These are phyloP conservation scores for Parathielavia appendiculata DNA, from an alignment of 495 filamentous ascomycete species.

Conservation along the genomic window DNA sequence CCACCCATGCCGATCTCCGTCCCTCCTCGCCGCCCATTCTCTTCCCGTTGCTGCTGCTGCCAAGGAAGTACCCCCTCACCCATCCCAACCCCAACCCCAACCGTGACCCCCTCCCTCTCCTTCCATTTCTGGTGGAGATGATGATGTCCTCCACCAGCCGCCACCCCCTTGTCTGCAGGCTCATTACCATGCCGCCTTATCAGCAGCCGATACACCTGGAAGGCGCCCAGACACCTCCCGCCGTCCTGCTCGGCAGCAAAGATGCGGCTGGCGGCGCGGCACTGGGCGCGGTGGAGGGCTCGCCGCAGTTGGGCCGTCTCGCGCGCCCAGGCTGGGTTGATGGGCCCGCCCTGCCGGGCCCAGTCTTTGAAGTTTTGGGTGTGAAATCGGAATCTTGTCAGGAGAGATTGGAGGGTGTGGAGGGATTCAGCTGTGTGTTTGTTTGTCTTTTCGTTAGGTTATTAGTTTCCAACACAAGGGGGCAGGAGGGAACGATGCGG, in stretches of 20 bases:
- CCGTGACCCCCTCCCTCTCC: too few relatives aligned
- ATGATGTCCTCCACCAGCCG: not conserved
- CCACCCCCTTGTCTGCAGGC: not conserved
- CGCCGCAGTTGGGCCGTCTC: constrained; percentile 37
- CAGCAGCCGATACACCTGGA: constrained; percentile 40
- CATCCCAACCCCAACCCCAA: too few relatives aligned
- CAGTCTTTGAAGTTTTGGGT: constrained; percentile 41
- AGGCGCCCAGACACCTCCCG: constrained; percentile 41
- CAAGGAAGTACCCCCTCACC: constrained; percentile 13
- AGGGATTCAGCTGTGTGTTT: constrained; percentile 36
- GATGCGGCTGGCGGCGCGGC: constrained; percentile 43
- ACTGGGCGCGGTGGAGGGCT: constrained; percentile 45
- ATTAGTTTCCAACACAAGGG: too few relatives aligned
- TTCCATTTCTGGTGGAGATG: not conserved
- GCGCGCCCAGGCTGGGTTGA: constrained; percentile 42
- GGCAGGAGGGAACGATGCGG: too few relatives aligned
- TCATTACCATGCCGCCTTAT: constrained; percentile 21
- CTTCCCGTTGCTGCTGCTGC: constrained; percentile 21
- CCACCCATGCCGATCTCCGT: constrained; percentile 1
- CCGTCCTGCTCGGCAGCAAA: constrained; percentile 36
- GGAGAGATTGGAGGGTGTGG: constrained; percentile 38
- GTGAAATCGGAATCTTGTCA: constrained; percentile 36
- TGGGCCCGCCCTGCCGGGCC: constrained; percentile 41
- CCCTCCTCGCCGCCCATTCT: not conserved
- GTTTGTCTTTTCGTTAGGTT: not conserved